phyloP scores from a whole-genome alignment of 768 basidiomycete genomes.

The Lactarius trivialis region DNA sequence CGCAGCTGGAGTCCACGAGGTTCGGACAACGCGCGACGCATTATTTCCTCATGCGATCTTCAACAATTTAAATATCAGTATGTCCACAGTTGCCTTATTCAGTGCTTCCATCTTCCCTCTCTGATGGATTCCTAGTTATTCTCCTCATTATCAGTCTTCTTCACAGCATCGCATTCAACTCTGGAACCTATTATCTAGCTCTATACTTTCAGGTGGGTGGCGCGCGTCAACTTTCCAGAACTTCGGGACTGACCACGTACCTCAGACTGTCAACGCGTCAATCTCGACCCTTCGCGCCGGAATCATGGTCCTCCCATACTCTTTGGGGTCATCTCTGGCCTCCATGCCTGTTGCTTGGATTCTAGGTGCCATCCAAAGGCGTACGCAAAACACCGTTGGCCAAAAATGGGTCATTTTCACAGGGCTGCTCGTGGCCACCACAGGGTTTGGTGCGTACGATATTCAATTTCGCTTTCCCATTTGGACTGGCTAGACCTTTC shows the following conservation, averaged over 20 bases:
- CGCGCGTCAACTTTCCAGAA: not conserved
- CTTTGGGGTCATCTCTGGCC: conserved; percentile 76
- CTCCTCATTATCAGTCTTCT: conserved; percentile 67
- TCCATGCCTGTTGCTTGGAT: conserved; percentile 86
- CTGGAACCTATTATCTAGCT: conserved; percentile 82
- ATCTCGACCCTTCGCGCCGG: conserved; percentile 64
- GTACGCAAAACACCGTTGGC: conserved; percentile 48
- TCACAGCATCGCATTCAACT: conserved; percentile 77
- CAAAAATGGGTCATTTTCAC: conserved; percentile 58
- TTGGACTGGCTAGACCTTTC: not conserved
- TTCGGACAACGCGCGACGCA: conserved; percentile 56
- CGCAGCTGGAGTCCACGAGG: conserved; percentile 62
- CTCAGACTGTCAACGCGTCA: conserved; percentile 61
- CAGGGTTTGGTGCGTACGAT: conserved; percentile 60
- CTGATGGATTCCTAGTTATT: conserved; percentile 40
- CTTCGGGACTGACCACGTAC: not conserved
- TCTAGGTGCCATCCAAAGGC: conserved; percentile 59
- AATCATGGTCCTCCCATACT: conserved; percentile 72
- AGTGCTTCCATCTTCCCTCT: conserved; percentile 4
- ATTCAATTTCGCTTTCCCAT: not conserved
- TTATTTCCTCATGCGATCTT: conserved; percentile 65
- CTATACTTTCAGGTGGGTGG: conserved; percentile 67
- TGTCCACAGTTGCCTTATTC: conserved; percentile 22
- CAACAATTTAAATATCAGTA: conserved; percentile 53
- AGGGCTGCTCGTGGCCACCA: conserved; percentile 57